These are phyloP conservation scores for Aspergillus oerlinghausenensis DNA, from an alignment of 2,329 filamentous ascomycete genomes.

Conservation along the genomic window DNA sequence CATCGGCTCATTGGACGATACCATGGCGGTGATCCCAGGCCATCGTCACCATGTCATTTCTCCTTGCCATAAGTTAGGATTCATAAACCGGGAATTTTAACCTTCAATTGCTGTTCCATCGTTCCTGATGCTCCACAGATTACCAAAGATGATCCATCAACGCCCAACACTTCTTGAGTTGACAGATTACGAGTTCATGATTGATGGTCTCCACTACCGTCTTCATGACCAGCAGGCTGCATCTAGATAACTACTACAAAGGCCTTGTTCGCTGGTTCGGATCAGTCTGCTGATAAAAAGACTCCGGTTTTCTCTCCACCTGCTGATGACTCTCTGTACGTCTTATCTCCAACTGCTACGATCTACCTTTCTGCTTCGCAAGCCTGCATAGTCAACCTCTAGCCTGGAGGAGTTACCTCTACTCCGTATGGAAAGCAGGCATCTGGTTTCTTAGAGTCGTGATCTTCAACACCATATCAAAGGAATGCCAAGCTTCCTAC, in stretches of 20 bases:
- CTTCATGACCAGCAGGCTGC: neutral
- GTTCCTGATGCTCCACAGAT: neutral
- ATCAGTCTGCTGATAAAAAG: neutral
- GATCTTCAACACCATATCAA: neutral
- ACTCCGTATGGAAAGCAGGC: neutral
- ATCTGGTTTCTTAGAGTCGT: neutral
- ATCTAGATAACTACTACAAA: no score
- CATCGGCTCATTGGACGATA: neutral
- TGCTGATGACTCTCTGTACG: slow-evolving; percentile 13
- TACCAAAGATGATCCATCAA: neutral
- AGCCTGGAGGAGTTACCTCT: neutral
- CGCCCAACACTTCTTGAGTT: neutral
- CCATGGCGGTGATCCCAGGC: neutral
- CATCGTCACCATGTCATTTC: neutral
- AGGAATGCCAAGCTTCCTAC: slow-evolving; percentile 2
- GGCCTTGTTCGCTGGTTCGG: neutral
- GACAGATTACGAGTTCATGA: neutral
- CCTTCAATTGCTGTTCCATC: neutral
- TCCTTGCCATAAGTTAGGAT: neutral
- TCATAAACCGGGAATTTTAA: neutral
- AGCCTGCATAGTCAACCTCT: neutral
- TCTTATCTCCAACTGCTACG: slow-evolving; percentile 14
- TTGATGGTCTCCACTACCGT: neutral
- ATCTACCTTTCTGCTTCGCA: neutral
- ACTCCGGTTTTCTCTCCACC: slow-evolving; percentile 4